phyloP scores from a whole-genome alignment of 2,329 filamentous ascomycete genomes.

The Ascochyta clinopodiicola region DNA sequence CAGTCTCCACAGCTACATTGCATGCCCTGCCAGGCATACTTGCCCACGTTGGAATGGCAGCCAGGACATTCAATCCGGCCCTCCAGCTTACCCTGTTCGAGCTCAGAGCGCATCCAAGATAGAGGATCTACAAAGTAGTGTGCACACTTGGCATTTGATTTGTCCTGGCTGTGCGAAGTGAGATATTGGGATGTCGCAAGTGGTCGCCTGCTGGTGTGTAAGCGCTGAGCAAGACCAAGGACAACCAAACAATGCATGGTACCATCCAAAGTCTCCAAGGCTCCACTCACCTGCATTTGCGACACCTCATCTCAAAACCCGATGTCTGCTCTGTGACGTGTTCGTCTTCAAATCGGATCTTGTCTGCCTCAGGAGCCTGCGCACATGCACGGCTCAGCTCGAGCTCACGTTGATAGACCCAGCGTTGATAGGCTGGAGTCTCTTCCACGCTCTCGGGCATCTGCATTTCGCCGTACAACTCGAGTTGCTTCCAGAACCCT shows the following conservation, averaged over 20 bases:
- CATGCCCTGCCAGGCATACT: conserved; percentile 96
- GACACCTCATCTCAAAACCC: conserved; percentile 76
- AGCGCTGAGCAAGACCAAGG: conserved; percentile 30
- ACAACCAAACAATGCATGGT: conserved; percentile 14
- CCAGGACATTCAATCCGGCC: conserved; percentile 86
- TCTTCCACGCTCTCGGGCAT: conserved; percentile 73
- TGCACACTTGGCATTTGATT: conserved; percentile 62
- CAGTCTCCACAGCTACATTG: conserved; percentile 89
- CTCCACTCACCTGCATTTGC: conserved; percentile 78
- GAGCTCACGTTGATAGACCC: conserved; percentile 71
- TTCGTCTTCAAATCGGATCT: conserved; percentile 83
- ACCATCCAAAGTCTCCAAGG: conserved; percentile 12
- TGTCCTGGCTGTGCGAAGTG: conserved; percentile 62
- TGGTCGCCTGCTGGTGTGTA: conserved; percentile 56
- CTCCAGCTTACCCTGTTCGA: conserved; percentile 83
- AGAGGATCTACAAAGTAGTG: conserved; percentile 92
- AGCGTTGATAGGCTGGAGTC: conserved; percentile 81
- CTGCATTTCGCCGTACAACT: conserved; percentile 86
- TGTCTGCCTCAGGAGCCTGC: conserved; percentile 75
- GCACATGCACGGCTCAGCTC: conserved; percentile 74
- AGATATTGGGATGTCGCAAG: conserved; percentile 73
- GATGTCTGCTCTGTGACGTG: conserved; percentile 52
- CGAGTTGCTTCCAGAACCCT: conserved; percentile 88
- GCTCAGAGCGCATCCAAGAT: conserved; percentile 88
- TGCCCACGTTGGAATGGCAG: conserved; percentile 83